These are phyloP conservation scores for Floccularia luteovirens DNA, from an alignment of 768 basidiomycete genomes.

Conservation along the genomic window DNA sequence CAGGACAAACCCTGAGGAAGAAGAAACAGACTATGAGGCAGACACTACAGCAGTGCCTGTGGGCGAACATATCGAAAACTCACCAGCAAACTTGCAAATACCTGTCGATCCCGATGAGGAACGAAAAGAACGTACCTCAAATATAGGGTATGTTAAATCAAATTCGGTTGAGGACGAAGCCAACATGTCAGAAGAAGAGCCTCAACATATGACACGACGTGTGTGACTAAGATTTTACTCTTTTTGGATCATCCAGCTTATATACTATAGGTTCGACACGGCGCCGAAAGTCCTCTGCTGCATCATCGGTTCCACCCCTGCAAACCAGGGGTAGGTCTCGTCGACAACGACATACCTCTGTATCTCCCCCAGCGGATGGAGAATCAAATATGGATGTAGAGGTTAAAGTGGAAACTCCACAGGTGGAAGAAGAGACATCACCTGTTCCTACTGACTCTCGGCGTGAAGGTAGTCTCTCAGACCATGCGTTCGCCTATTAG, in stretches of 20 bases:
- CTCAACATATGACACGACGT: slow-evolving; percentile 25
- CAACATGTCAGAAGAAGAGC: slow-evolving; percentile 23
- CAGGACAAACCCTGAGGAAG: slow-evolving; percentile 7
- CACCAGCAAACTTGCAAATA: slow-evolving; percentile 6
- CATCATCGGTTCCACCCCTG: slow-evolving; percentile 19
- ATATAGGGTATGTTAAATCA: no score
- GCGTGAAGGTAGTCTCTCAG: slow-evolving; percentile 17
- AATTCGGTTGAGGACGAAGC: slow-evolving; percentile 13
- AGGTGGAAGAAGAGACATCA: slow-evolving; percentile 21
- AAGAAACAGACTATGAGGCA: slow-evolving; percentile 9
- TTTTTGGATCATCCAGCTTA: background rate
- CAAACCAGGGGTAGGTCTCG: slow-evolving; percentile 17
- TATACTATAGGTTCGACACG: slow-evolving; percentile 35
- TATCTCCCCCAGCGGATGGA: slow-evolving; percentile 15
- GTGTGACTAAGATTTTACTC: slow-evolving; percentile 8
- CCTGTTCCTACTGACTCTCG: slow-evolving; percentile 23
- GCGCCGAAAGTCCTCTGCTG: slow-evolving; percentile 27
- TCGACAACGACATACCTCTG: slow-evolving; percentile 20
- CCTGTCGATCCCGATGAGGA: no score
- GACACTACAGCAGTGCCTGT: slow-evolving; percentile 1
- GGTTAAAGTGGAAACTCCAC: slow-evolving; percentile 17
- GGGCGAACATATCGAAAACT: background rate
- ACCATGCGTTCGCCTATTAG: background rate
- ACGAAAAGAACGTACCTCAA: no score
- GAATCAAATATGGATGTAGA: slow-evolving; percentile 17